Evolutionary conservation across 2,329 filamentous ascomycete genomes (phyloP), one percentile per base, ranked within the genome.

Genomic region (Monosporascus sp.): DNA sequence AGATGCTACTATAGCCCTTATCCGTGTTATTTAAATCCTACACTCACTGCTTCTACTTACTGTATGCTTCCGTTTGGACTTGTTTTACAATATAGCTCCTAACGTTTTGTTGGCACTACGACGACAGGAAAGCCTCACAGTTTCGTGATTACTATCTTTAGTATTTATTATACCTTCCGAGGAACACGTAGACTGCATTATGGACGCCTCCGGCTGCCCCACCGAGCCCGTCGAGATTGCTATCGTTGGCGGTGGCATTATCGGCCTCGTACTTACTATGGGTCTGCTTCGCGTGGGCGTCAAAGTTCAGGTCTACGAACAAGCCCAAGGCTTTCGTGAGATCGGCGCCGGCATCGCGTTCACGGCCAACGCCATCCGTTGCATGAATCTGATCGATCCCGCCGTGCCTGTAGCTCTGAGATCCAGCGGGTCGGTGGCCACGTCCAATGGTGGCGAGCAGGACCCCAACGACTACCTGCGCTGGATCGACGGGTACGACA

Each of bases 331-430:
- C 1, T 73, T 77, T 50, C 66, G 70, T 3, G 77, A 79, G 56
- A 74, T 76, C 5, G 79, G 79, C 0, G 77, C 78, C 0, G 79
- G 78, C 7, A 75, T 81, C 25, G 77, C 75, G 3, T 75, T 80
- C 58, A 75, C 71, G 7, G 76, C 76, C n/a, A 79, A 79, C 55
- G 77, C 77, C 2, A 72, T 79, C 56, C 66, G 67, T 11, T 76
- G 77, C 15, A 74, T 81, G 67, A 57, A 54, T 6, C 50, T 65
- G 15, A 64, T 77, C 7, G 68, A 72, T 50, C 69, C 71, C 1
- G 50, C 45, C 9, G 59, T 63, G 55, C 54, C 56, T 5, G 65
- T 72, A 2, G 64, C 69, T 14, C 24, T 25, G 4, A 5, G 24
- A 7, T 25, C 24, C 24, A 25, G 24, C 24, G 24, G 24, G 6